Conservation (phyloP, 2,329 filamentous ascomycete species). For the Microcyclospora tardicrescens region DNA sequence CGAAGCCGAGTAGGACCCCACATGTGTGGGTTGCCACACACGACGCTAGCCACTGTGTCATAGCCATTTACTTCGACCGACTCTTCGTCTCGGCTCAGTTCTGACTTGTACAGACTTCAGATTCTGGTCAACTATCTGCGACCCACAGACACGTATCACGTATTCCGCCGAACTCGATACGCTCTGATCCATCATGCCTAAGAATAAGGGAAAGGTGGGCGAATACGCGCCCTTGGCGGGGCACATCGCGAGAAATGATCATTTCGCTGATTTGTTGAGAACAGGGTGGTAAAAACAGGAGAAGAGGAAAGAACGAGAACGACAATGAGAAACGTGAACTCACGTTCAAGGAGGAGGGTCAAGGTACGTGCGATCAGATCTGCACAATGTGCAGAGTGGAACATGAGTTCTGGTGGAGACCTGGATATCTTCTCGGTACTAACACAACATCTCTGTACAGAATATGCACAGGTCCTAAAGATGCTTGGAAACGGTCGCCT, state of each 20-base stretch:
- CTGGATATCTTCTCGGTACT: constrained; percentile 2
- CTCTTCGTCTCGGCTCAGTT: constrained; percentile 1
- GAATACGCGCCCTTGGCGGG: background rate
- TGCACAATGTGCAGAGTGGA: too few relatives aligned
- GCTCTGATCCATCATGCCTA: constrained; percentile 58
- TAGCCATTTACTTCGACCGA: background rate
- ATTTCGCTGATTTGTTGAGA: constrained; percentile 2
- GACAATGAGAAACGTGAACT: constrained; percentile 98
- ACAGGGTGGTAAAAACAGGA: constrained; percentile 88
- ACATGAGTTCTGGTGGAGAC: too few relatives aligned
- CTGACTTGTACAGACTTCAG: background rate
- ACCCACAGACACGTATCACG: constrained; percentile 9
- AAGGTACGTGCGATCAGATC: constrained; percentile 40
- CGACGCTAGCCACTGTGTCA: background rate
- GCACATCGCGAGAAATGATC: constrained; percentile 3
- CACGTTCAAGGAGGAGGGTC: constrained; percentile 96
- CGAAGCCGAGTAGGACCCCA: constrained; percentile 1
- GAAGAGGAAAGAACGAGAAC: constrained; percentile 75
- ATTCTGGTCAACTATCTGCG: background rate
- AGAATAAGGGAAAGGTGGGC: constrained; percentile 97
- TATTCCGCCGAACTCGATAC: constrained; percentile 9
- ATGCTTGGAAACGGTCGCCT: constrained; percentile 94
- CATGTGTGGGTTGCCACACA: background rate
- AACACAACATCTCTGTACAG: constrained; percentile 25
- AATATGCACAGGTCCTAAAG: constrained; percentile 80